Percentiles rank a stretch among this genome's conserved stretches.
phyloP scores from a whole-genome alignment of 345 rosid genomes.

The Sonneratia caseolaris region DNA sequence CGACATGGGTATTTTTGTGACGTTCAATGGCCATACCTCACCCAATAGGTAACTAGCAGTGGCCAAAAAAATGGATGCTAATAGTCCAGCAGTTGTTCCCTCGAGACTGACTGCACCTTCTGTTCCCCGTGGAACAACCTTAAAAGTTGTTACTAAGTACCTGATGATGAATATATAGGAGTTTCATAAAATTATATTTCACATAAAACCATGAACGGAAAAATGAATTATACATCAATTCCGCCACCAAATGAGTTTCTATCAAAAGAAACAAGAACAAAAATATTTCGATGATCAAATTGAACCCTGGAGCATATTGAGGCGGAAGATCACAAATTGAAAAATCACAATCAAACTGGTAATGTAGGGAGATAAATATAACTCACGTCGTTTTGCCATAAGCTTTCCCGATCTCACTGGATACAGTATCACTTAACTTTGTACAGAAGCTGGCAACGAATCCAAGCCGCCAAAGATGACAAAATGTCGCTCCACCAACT shows the following conservation, averaged over 20 bases:
- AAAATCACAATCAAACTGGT: too few relatives aligned
- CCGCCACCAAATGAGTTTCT: background rate
- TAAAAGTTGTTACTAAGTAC: slow-evolving; percentile 75
- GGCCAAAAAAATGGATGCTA: slow-evolving; percentile 74
- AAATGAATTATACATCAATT: background rate
- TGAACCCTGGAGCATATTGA: too few relatives aligned
- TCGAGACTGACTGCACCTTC: slow-evolving; percentile 95
- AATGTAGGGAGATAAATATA: background rate
- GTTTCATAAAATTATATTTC: too few relatives aligned
- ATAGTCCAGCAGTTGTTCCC: slow-evolving; percentile 83
- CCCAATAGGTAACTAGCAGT: slow-evolving; percentile 49
- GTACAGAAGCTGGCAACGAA: slow-evolving; percentile 96
- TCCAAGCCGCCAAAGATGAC: slow-evolving; percentile 64
- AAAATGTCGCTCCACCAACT: slow-evolving; percentile 48
- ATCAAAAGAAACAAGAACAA: background rate
- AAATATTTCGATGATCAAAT: too few relatives aligned
- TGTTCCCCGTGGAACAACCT: slow-evolving; percentile 87
- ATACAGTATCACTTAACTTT: slow-evolving; percentile 84
- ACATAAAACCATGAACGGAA: too few relatives aligned
- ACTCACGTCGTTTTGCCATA: slow-evolving; percentile 93
- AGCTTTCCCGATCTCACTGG: slow-evolving; percentile 95
- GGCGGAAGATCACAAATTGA: too few relatives aligned
- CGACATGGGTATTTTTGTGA: too few relatives aligned
- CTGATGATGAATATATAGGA: slow-evolving; percentile 18
- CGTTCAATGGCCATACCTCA: slow-evolving; percentile 36